Conservation (phyloP, 1,284 basidiomycete species). For the Cutaneotrichosporon sp. region DNA sequence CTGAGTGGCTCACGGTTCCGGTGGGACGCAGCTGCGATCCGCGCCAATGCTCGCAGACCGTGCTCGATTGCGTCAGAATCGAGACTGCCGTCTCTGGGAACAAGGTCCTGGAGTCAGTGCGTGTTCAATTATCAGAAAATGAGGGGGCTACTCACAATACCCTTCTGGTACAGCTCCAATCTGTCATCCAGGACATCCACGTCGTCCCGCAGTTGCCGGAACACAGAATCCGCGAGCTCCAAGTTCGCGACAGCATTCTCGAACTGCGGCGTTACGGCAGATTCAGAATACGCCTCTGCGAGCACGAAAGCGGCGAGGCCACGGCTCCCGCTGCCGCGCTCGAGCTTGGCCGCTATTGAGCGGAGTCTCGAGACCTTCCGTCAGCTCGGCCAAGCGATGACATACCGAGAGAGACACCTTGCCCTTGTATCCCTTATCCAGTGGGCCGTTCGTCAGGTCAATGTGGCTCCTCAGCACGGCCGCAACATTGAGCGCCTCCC, state of each 20-base stretch:
- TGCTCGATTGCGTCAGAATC: slow-evolving; percentile 8
- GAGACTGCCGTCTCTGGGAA: slow-evolving; percentile 7
- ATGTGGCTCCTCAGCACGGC: slow-evolving; percentile 3
- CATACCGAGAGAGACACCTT: slow-evolving; percentile 20
- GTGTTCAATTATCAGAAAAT: no score
- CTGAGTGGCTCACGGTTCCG: not conserved
- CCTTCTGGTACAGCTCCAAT: slow-evolving; percentile 30
- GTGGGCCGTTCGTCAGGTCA: slow-evolving; percentile 13
- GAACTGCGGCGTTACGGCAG: not conserved
- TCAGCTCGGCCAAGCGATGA: not conserved
- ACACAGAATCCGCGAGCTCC: not conserved
- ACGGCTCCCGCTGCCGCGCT: slow-evolving; percentile 9
- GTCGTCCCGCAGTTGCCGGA: slow-evolving; percentile 15
- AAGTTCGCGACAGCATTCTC: not conserved
- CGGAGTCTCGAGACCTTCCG: slow-evolving; percentile 21
- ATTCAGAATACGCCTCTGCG: not conserved
- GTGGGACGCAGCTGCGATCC: not conserved
- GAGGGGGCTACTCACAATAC: slow-evolving; percentile 20
- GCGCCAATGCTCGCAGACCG: slow-evolving; percentile 1
- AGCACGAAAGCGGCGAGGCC: slow-evolving; percentile 22
- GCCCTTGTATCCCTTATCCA: slow-evolving; percentile 20
- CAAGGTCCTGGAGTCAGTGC: slow-evolving; percentile 6
- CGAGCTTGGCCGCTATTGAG: slow-evolving; percentile 6
- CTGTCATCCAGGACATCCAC: slow-evolving; percentile 10
- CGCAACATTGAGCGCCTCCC: slow-evolving; percentile 11